Percentiles rank a stretch among this genome's conserved stretches.
Evolutionary conservation across 768 basidiomycete genomes (phyloP).

Genomic region (Butyriboletus loyo): DNA sequence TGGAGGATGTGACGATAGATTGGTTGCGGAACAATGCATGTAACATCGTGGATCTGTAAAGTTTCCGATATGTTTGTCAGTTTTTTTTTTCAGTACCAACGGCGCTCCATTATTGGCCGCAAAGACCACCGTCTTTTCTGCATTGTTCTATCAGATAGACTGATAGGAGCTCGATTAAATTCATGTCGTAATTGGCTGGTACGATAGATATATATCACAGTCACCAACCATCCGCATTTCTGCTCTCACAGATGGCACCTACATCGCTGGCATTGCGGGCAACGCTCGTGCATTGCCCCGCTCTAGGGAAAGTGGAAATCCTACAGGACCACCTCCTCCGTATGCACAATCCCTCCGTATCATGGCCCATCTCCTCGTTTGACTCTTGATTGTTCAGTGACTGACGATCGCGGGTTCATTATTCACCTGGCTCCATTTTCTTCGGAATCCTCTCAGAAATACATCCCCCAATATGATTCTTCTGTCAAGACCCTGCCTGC

Average conservation of each 20-base stretch:
- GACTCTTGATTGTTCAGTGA: slow-evolving; percentile 24
- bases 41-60: slow-evolving; percentile 22
- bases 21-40: slow-evolving; percentile 44
- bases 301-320: slow-evolving; percentile 52
- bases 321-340: slow-evolving; percentile 56
- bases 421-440: slow-evolving; percentile 42
- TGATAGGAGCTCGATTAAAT: no score
- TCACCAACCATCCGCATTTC: not conserved
- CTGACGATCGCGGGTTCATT: slow-evolving; percentile 46
- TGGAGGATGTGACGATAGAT: slow-evolving; percentile 63
- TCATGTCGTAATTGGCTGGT: no score
- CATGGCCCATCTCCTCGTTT: not conserved
- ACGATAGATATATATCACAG: no score
- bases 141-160: no score
- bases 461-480: slow-evolving; percentile 24
- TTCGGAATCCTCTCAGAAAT: slow-evolving; percentile 34
- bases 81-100: not conserved
- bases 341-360: slow-evolving; percentile 6
- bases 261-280: slow-evolving; percentile 37
- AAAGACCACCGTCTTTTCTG: no score
- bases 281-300: slow-evolving; percentile 56
- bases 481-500: slow-evolving; percentile 36
- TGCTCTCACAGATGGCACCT: slow-evolving; percentile 9
- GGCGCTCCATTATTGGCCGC: not conserved
- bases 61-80: not conserved